These are phyloP conservation scores for Centrapalus pauciflorus DNA, from an alignment of 129 eudicot species.

Conservation along the genomic window DNA sequence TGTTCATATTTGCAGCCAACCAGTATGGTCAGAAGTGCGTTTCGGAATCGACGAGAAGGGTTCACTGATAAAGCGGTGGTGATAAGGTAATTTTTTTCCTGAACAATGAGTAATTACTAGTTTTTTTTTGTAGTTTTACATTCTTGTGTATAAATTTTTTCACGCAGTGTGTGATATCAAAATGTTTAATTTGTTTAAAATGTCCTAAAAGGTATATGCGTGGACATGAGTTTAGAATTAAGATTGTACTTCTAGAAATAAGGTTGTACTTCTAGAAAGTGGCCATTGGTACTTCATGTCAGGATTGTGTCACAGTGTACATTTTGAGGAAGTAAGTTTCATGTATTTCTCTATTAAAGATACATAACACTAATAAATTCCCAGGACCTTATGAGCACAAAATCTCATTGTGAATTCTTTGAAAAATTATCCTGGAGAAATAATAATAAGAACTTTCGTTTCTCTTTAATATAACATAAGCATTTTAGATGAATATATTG, in stretches of 20 bases:
- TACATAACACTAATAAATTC: too few relatives aligned
- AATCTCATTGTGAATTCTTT: too few relatives aligned
- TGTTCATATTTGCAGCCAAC: slow-evolving; percentile 54
- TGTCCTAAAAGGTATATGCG: neutral
- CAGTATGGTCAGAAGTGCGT: slow-evolving; percentile 77
- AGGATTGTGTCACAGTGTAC: too few relatives aligned
- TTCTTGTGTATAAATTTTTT: neutral
- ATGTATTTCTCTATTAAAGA: too few relatives aligned
- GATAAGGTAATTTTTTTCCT: slow-evolving; percentile 55
- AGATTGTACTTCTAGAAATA: too few relatives aligned
- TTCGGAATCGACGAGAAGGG: slow-evolving; percentile 79
- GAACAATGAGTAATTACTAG: neutral
- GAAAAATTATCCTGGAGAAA: neutral
- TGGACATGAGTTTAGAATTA: neutral
- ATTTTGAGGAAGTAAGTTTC: too few relatives aligned
- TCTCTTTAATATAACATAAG: neutral
- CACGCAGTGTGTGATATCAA: neutral
- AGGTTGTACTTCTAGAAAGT: too few relatives aligned
- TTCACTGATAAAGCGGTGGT: slow-evolving; percentile 91
- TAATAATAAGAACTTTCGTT: neutral
- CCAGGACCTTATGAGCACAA: neutral
- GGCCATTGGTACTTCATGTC: too few relatives aligned
- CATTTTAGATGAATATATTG: neutral
- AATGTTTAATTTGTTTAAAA: neutral
- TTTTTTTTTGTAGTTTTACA: slow-evolving; percentile 3